Evolutionary conservation across 805 yeast genomes (phyloP).

Genomic region (Zygotorulaspora florentina): DNA sequence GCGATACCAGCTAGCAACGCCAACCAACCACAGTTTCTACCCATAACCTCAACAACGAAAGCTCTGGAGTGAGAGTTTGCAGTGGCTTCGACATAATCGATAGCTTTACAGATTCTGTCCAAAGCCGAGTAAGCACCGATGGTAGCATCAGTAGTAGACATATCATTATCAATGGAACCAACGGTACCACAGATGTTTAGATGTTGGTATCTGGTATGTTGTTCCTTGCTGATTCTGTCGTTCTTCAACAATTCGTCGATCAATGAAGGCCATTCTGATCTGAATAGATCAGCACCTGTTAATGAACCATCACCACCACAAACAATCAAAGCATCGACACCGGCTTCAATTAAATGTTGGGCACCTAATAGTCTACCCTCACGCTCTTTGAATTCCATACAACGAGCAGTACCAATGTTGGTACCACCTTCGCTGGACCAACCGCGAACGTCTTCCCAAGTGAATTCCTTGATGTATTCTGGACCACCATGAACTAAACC

Average conservation of each 20-base stretch:
- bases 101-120: constrained; percentile 60
- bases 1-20: constrained; percentile 78
- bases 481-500: constrained; percentile 66
- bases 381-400: constrained; percentile 59
- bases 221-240: constrained; percentile 42
- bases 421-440: constrained; percentile 69
- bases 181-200: constrained; percentile 67
- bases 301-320: constrained; percentile 80
- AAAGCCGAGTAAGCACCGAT: constrained; percentile 71
- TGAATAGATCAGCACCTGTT: constrained; percentile 71
- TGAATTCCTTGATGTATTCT: constrained; percentile 50
- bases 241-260: constrained; percentile 48
- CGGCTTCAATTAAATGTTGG: constrained; percentile 56
- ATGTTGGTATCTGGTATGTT: constrained; percentile 45
- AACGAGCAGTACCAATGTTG: constrained; percentile 69
- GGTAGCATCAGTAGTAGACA: constrained; percentile 71
- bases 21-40: constrained; percentile 87
- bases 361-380: constrained; percentile 59
- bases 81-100: constrained; percentile 80
- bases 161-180: constrained; percentile 77
- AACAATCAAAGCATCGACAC: constrained; percentile 69
- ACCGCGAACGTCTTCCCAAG: constrained; percentile 67
- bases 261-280: constrained; percentile 70
- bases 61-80: constrained; percentile 82
- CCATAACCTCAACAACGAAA: constrained; percentile 83